phyloP scores from a whole-genome alignment of 2,329 filamentous ascomycete genomes.

The Beauveria australis region DNA sequence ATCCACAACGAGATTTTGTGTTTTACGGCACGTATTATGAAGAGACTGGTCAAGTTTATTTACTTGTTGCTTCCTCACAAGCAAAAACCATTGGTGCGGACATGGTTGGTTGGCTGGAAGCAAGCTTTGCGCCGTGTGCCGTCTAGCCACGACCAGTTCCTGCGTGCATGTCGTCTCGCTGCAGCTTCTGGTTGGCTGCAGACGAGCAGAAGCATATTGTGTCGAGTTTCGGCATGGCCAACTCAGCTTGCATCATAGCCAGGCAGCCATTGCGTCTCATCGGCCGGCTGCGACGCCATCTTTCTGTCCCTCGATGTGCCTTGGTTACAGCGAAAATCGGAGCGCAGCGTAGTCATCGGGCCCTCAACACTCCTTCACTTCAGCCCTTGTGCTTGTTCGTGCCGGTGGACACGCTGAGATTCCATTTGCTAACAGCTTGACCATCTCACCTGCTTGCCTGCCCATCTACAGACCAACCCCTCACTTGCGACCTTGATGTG shows the following conservation, averaged over 20 bases:
- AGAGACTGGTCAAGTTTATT: too few relatives aligned
- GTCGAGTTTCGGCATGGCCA: not conserved
- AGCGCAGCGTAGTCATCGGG: not conserved
- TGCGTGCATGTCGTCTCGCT: not conserved
- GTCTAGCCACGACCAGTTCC: not conserved
- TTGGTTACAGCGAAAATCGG: not conserved
- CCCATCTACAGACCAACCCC: not conserved
- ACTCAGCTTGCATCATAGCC: slow-evolving; percentile 1
- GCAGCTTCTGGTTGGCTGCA: not conserved
- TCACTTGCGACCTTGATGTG: not conserved
- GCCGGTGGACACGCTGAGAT: not conserved
- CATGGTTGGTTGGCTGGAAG: not conserved
- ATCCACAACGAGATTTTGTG: not conserved
- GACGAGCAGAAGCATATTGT: not conserved
- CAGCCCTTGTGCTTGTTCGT: not conserved
- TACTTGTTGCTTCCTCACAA: too few relatives aligned
- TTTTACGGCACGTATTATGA: too few relatives aligned
- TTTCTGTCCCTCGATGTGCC: not conserved
- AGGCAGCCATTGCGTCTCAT: not conserved
- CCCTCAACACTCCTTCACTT: not conserved
- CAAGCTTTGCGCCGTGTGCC: not conserved
- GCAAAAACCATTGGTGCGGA: too few relatives aligned
- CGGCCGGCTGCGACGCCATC: slow-evolving; percentile 3
- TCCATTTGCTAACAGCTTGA: not conserved
- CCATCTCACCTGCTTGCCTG: not conserved